Evolutionary conservation across 768 basidiomycete genomes (phyloP), one percentile per base, ranked within the genome.

Genomic region (Austroboletus eburneus): DNA sequence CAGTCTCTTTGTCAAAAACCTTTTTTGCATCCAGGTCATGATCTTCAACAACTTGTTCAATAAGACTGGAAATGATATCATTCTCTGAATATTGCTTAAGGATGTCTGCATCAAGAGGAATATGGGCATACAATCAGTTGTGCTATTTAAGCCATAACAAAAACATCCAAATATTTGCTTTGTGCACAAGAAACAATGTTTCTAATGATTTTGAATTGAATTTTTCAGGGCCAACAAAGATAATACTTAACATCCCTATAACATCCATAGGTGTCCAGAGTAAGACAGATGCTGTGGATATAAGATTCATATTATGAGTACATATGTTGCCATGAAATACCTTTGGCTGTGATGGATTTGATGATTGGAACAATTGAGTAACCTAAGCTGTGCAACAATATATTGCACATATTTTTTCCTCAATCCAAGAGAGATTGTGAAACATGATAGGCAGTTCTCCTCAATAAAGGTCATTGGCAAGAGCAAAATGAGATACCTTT

Each of bases 311-410:
- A 7, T 67, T 55, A 54, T 68, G 64, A 7, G 67, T 57, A 54
- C 67, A 69, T 2, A 61, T 68, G 39, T 69, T 69, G 1, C 67
- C 67, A 55, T 66, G 57, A 33, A 68, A 57, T 0, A 66, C 51
- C 10, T 21, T 46, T 1, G 68, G 62, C 17, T 59, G 49, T 0
- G 13, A 21, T 5, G 57, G 41, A 46, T 67, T 51, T 3, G 49
- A 54, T 4, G 62, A 64, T 4, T 57, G 35, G 48, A 61, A 62
- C 4, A 69, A 17, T 2, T 55, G 39, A 14, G 57, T 59, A 1
- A 68, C 45, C 53, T 65, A 53, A 0, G 67, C 62, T 17, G 62
- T 66, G 2, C 40, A 56, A 14, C 55, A 38, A 44, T 65, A 61
- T 4, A 61, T 45, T 0, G 62, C 52, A 52, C 65, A 65, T 2